Conservation (phyloP, 140 eudicot species). For the Anethum foeniculum region DNA sequence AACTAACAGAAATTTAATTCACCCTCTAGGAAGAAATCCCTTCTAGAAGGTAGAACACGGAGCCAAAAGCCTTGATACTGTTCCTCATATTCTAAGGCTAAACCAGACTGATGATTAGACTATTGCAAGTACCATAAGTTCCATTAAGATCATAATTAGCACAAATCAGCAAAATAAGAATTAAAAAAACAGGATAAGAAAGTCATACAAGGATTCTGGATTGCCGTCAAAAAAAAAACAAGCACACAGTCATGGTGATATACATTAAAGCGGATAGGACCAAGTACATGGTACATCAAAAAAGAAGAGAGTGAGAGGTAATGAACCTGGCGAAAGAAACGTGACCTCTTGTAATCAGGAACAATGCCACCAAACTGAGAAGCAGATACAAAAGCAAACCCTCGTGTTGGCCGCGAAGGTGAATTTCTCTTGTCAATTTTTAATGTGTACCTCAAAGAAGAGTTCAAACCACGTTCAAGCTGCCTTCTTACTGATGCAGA, state of each 20-base stretch:
- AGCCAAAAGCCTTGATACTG: background rate
- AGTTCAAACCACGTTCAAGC: conserved; percentile 72
- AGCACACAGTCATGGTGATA: background rate
- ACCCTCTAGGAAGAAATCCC: conserved; percentile 1
- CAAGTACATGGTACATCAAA: background rate
- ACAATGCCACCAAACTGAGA: conserved; percentile 74
- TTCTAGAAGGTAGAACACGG: background rate
- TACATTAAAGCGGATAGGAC: background rate
- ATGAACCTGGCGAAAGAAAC: conserved; percentile 80
- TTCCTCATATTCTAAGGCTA: background rate
- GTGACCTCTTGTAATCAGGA: conserved; percentile 76
- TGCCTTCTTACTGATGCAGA: conserved; percentile 71
- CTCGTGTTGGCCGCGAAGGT: conserved; percentile 70
- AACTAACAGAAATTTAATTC: background rate
- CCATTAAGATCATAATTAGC: background rate
- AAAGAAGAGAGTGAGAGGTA: background rate
- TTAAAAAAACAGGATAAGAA: background rate
- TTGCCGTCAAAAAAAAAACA: background rate
- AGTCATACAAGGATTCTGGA: background rate
- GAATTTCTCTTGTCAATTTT: conserved; percentile 81
- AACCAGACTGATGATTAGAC: background rate
- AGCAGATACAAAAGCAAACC: conserved; percentile 71
- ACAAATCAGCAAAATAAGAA: background rate
- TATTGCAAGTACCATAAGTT: background rate
- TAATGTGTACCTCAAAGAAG: conserved; percentile 67